Conservation (phyloP, 2,329 filamentous ascomycete species). For the Cyphellophora attinorum region DNA sequence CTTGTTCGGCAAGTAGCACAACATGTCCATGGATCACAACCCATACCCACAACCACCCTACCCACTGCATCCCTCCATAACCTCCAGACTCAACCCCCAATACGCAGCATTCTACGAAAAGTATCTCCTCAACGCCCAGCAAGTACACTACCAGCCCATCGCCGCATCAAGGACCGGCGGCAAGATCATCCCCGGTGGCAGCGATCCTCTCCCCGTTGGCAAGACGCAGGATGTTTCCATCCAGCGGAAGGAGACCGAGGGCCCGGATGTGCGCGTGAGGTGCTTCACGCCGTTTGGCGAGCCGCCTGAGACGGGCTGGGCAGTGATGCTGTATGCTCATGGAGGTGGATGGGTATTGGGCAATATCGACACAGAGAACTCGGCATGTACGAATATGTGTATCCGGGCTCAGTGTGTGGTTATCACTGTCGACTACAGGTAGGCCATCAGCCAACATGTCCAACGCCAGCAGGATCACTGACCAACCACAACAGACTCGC, state of each 20-base stretch:
- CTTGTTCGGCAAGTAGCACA: too few species aligned
- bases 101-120: slow-evolving; percentile 46
- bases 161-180: slow-evolving; percentile 41
- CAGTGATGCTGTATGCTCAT: slow-evolving; percentile 47
- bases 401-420: slow-evolving; percentile 42
- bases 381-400: slow-evolving; percentile 46
- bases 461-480: too few species aligned
- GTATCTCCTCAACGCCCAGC: slow-evolving; percentile 40
- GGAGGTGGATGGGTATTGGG: slow-evolving; percentile 52
- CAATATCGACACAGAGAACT: slow-evolving; percentile 49
- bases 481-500: slow-evolving; percentile 40
- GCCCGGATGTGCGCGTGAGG: slow-evolving; percentile 38
- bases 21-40: too few species aligned
- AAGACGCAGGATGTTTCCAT: slow-evolving; percentile 37
- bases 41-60: slow-evolving; percentile 29
- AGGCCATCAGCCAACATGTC: too few species aligned
- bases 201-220: slow-evolving; percentile 39
- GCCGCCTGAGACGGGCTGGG: slow-evolving; percentile 40
- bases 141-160: slow-evolving; percentile 47
- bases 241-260: slow-evolving; percentile 34
- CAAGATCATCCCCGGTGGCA: slow-evolving; percentile 43
- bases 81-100: slow-evolving; percentile 37
- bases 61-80: slow-evolving; percentile 39
- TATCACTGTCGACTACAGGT: slow-evolving; percentile 48
- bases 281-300: slow-evolving; percentile 40